Evolutionary conservation across 108 stramenopile genomes (phyloP).

Genomic region (Tribonema minus): DNA sequence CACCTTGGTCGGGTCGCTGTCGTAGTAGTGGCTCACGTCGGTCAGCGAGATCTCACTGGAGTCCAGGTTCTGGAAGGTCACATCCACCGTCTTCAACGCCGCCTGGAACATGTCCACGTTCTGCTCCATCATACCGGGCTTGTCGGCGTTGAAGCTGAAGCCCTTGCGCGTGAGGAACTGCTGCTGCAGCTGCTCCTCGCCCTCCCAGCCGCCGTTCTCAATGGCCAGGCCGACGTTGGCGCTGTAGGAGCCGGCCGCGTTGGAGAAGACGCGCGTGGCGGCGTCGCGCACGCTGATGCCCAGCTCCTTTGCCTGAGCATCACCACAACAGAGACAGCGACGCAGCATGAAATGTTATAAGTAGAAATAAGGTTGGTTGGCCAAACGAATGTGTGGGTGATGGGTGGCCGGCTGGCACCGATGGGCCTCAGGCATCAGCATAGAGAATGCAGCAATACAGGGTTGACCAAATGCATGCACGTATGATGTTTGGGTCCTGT

Average conservation of each 20-base stretch:
- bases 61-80: slow-evolving; percentile 94
- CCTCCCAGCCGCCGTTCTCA: slow-evolving; percentile 96
- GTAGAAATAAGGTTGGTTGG: too few relatives aligned
- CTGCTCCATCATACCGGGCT: slow-evolving; percentile 96
- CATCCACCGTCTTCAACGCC: slow-evolving; percentile 85
- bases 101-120: slow-evolving; percentile 83
- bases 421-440: too few relatives aligned
- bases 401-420: too few relatives aligned
- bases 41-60: slow-evolving; percentile 91
- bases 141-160: slow-evolving; percentile 92
- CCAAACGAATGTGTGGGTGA: too few relatives aligned
- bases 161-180: slow-evolving; percentile 92
- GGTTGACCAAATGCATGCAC: too few relatives aligned
- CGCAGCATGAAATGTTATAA: too few relatives aligned
- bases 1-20: slow-evolving; percentile 94
- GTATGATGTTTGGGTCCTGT: too few relatives aligned
- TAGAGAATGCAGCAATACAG: too few relatives aligned
- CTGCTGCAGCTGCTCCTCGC: slow-evolving; percentile 82
- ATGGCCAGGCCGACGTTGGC: slow-evolving; percentile 95
- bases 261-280: slow-evolving; percentile 88
- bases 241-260: slow-evolving; percentile 91
- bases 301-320: slow-evolving; percentile 80
- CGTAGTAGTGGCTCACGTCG: slow-evolving; percentile 94
- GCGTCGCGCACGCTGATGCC: slow-evolving; percentile 80
- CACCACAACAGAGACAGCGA: too few relatives aligned